These are phyloP conservation scores for Rhypophila decipiens DNA, from an alignment of 495 filamentous ascomycete genomes.

Conservation along the genomic window DNA sequence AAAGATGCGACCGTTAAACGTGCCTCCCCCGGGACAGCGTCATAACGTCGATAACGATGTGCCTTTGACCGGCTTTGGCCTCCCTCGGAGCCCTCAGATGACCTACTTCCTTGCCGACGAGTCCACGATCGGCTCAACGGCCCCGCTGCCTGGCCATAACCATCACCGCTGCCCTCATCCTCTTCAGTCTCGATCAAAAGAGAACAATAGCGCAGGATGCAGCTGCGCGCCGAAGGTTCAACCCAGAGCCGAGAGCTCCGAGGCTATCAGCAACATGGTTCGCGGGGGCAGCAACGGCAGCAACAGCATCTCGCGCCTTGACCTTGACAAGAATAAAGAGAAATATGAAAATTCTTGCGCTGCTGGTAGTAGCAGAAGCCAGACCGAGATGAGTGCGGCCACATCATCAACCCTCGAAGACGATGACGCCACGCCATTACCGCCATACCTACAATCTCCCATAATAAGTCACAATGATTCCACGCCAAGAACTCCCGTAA, in stretches of 20 bases:
- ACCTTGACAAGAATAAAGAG: too few species aligned
- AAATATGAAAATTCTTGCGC: too few species aligned
- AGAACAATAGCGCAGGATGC: too few species aligned
- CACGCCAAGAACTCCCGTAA: constrained; percentile 2
- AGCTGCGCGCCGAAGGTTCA: not conserved
- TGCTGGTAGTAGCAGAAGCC: constrained; percentile 5
- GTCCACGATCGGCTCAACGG: constrained; percentile 40
- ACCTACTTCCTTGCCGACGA: constrained; percentile 53
- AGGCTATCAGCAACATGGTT: not conserved
- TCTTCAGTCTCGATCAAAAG: constrained; percentile 20
- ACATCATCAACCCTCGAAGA: not conserved
- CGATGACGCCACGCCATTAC: not conserved
- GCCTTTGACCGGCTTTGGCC: constrained; percentile 18
- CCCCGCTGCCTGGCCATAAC: constrained; percentile 16
- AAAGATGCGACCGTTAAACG: constrained; percentile 23
- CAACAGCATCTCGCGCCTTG: not conserved
- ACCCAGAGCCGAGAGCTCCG: not conserved
- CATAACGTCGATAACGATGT: constrained; percentile 20
- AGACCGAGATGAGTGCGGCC: not conserved
- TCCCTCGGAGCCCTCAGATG: constrained; percentile 38
- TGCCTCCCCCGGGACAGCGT: too few species aligned
- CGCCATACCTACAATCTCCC: too few species aligned
- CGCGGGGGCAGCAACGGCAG: not conserved
- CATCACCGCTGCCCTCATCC: constrained; percentile 1
- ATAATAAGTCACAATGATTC: too few species aligned